Percentiles rank a stretch among this genome's conserved stretches.
phyloP scores from a whole-genome alignment of 768 basidiomycete genomes.

The Cubamyces lactineus region DNA sequence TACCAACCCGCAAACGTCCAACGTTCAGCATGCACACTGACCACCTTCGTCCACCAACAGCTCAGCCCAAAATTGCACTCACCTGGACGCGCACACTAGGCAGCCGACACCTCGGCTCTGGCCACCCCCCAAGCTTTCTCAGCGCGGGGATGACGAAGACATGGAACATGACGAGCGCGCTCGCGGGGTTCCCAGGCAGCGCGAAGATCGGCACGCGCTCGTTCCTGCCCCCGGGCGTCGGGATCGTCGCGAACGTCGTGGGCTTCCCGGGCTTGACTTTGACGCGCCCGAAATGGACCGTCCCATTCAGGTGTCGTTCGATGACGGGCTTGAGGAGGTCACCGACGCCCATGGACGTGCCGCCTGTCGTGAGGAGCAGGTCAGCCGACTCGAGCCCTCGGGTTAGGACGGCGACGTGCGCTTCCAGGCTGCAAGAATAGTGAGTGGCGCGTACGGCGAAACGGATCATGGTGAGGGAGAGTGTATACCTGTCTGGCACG shows the following conservation, averaged over 20 bases:
- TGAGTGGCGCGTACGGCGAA: neutral
- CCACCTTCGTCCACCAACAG: neutral
- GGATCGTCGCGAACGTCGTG: slow-evolving; percentile 86
- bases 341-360: slow-evolving; percentile 89
- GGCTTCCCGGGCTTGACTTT: slow-evolving; percentile 79
- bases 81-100: slow-evolving; percentile 70
- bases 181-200: slow-evolving; percentile 88
- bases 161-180: slow-evolving; percentile 84
- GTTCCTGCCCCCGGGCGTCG: slow-evolving; percentile 37
- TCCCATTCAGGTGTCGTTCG: slow-evolving; percentile 75
- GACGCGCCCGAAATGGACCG: slow-evolving; percentile 85
- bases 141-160: slow-evolving; percentile 85
- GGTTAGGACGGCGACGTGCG: slow-evolving; percentile 60
- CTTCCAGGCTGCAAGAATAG: slow-evolving; percentile 46
- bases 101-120: slow-evolving; percentile 50
- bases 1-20: slow-evolving; percentile 32
- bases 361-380: slow-evolving; percentile 82
- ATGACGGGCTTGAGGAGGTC: slow-evolving; percentile 89
- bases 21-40: neutral
- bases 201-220: slow-evolving; percentile 72
- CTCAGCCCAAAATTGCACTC: slow-evolving; percentile 27
- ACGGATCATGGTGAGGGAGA: neutral
- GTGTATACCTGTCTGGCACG: slow-evolving; percentile 65
- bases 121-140: slow-evolving; percentile 72
- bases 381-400: slow-evolving; percentile 67